Evolutionary conservation across 371 early-diverging fungal species (phyloP), one percentile per base, ranked within the genome.

Genomic region (Apophysomyces ossiformis): DNA sequence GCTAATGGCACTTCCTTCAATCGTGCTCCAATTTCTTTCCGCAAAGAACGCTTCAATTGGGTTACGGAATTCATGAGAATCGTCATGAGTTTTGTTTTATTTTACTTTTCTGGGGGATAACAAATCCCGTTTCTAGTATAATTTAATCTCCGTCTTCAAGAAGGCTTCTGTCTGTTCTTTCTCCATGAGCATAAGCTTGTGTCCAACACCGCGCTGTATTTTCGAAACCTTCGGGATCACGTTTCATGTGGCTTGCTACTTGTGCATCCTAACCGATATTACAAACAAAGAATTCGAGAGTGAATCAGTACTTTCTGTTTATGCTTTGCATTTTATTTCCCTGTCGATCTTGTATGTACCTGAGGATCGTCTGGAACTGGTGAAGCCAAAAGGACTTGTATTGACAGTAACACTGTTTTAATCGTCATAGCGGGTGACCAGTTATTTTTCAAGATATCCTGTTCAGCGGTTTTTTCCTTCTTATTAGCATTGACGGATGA

Each of bases 31-130:
- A 67, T 21, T 35, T 69, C 69, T 38, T 69, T 69, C 7, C 69
- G 69, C 16, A 69, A 50, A 13, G 65, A 45, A 32, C 69, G 69
- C 32, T 69, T 69, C 37, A 69, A 50, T 41, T 41, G 41, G 8
- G 41, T 41, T 8, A 41, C 13, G 2, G 13, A 41, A 13, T 41
- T 41, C 41, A 13, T 41, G 41, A 13, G 11, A 41, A 26, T 26
- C 32, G 32, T 26, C 32, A 41, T 13, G 41, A 41, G 13, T 8
- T 41, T 8, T 41, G 41, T 41, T 41, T 41, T 41, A 8, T 41
- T 13, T 41, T 11, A 41, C 11, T 41, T 13, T 41, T 13, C 13
- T 41, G 8, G 41, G 11, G 41, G 5, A n/a, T n/a, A n/a, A 47
- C 47, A 9, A 47, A 1, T 16, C 47, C 47, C 11, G 16, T 7